Conservation (phyloP, 75 land plant species). For the Picea glauca region DNA sequence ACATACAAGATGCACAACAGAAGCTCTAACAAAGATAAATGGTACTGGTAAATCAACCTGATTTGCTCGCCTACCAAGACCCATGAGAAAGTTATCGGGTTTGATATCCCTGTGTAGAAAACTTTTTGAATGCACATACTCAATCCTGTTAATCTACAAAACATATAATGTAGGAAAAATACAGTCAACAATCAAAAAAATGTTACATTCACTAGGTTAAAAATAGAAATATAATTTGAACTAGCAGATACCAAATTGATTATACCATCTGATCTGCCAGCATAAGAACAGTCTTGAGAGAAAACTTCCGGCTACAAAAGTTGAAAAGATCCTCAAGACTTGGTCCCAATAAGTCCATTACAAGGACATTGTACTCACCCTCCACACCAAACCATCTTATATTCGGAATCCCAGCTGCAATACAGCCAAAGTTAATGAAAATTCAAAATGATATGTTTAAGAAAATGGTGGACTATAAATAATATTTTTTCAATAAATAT, state of each 20-base stretch:
- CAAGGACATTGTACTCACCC: constrained; percentile 86
- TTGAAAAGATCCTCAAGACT: constrained; percentile 88
- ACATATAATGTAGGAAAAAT: background rate
- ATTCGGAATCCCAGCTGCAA: constrained; percentile 82
- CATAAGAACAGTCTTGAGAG: constrained; percentile 86
- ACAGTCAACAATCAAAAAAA: background rate
- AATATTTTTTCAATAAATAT: background rate
- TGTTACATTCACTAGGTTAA: background rate
- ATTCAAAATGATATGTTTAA: background rate
- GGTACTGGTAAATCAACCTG: constrained; percentile 52
- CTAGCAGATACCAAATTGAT: background rate
- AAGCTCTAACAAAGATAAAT: background rate
- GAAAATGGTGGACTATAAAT: background rate
- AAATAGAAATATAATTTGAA: background rate
- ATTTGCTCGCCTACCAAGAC: constrained; percentile 84
- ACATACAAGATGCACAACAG: background rate
- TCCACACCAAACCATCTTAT: constrained; percentile 91
- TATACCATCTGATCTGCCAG: constrained; percentile 90
- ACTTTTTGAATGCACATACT: constrained; percentile 81
- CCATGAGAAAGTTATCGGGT: constrained; percentile 96
- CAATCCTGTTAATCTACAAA: constrained; percentile 75
- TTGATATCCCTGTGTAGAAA: constrained; percentile 94
- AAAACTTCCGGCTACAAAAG: constrained; percentile 80
- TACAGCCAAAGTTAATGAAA: background rate
- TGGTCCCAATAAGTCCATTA: constrained; percentile 85